Base-by-base conservation (phyloP, 352 stramenopile species). In the Thraustochytrium sp. region DNA sequence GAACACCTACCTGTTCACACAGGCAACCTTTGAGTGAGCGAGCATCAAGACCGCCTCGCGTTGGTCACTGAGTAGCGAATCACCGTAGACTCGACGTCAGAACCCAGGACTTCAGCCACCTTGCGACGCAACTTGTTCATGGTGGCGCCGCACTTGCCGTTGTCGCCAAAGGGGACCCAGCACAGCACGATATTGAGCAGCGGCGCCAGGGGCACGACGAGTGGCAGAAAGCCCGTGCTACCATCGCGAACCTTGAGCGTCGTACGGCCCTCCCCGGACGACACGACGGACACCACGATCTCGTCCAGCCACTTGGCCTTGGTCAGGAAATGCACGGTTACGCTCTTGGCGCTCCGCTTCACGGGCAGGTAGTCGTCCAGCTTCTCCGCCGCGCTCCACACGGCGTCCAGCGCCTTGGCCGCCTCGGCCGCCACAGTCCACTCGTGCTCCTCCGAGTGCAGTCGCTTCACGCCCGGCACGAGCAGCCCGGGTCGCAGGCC, bases 131-230 rank as follows among this genome's bases (percentile, higher is more conserved):
- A 23, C 46, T 68, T 34, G n/a, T 38, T 61, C 48, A 80, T 61
- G 8, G 46, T 48, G n/a, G 34, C 23, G 68, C 21, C 31, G 68
- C 75, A 84, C 61, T 84, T 73, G 34, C 56, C 36, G 31, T 84
- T 84, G 16, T 84, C 75, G 2, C 75, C 61, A 29, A 84, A 84
- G 26, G 75, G 75, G 29, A 84, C 74, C 75, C 75, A 84, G 42
- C 75, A 84, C 18, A 84, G n/a, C 0, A 61, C 29, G 18, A 75
- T 36, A 61, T 84, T 84, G 42, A 84, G 37, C 3, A 84, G 23
- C 13, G 75, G 59, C 11, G 75, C 75, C 8, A 83, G 59, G 16
- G 75, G 75, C n/a, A 84, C 84, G 36, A 54, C 31, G 36, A 84
- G 59, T 13, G 75, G 75, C 38, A 84, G 31, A 61, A 84, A 84